phyloP scores from a whole-genome alignment of 2,329 filamentous ascomycete species.

The Venturiaceae sp. region DNA sequence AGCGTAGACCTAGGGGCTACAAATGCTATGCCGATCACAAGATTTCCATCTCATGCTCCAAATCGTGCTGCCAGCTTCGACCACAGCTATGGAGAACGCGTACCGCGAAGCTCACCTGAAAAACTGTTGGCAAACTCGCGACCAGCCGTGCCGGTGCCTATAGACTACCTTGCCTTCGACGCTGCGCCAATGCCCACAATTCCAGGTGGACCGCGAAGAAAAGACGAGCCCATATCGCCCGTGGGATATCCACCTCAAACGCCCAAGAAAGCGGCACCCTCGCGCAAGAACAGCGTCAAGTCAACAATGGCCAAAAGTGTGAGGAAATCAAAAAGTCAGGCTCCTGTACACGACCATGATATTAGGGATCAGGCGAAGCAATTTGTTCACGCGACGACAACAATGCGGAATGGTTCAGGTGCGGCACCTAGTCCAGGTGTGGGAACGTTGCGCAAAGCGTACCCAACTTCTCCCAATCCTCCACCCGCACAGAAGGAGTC shows the following conservation, averaged over 20 bases:
- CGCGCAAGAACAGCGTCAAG: constrained; percentile 47
- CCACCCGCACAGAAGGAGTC: constrained; percentile 44
- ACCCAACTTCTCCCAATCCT: constrained; percentile 6
- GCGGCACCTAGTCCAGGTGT: constrained; percentile 43
- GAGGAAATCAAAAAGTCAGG: constrained; percentile 32
- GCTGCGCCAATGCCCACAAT: constrained; percentile 81
- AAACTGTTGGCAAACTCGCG: constrained; percentile 22
- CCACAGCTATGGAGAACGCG: constrained; percentile 27
- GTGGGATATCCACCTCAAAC: constrained; percentile 18
- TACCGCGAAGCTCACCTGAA: constrained; percentile 8
- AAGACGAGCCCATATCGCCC: constrained; percentile 24
- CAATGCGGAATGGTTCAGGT: constrained; percentile 23
- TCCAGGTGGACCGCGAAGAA: constrained; percentile 63
- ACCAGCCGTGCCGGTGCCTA: constrained; percentile 24
- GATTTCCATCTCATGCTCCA: constrained; percentile 45
- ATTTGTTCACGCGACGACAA: constrained; percentile 36
- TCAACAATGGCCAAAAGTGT: constrained; percentile 41
- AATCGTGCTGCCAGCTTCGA: constrained; percentile 69
- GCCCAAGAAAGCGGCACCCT: constrained; percentile 4
- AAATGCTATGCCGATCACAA: constrained; percentile 31
- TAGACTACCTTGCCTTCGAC: constrained; percentile 53
- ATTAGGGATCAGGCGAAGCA: constrained; percentile 37
- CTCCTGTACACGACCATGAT: constrained; percentile 21
- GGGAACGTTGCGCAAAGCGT: constrained; percentile 35
- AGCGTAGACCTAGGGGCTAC: constrained; percentile 51